phyloP scores from a whole-genome alignment of 768 basidiomycete genomes.

The Suillus discolor region DNA sequence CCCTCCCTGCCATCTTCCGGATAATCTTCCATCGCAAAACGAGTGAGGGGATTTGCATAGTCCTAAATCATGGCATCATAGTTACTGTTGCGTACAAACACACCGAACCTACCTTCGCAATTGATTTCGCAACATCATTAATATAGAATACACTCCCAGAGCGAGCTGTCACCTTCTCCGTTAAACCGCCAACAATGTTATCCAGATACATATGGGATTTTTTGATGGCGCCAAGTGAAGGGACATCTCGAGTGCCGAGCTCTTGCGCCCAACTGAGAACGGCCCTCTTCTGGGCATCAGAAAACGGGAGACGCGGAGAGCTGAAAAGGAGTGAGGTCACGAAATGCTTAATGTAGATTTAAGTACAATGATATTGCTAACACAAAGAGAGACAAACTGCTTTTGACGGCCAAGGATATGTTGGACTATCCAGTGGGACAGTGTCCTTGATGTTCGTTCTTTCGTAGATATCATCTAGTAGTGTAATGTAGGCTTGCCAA shows the following conservation, averaged over 20 bases:
- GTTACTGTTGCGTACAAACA: not conserved
- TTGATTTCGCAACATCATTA: conserved; percentile 18
- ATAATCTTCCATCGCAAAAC: conserved; percentile 27
- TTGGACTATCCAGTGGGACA: too few species aligned
- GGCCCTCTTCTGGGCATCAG: conserved; percentile 25
- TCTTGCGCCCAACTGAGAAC: conserved; percentile 32
- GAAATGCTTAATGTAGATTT: too few species aligned
- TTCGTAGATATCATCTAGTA: too few species aligned
- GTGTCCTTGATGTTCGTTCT: too few species aligned
- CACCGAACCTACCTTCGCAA: conserved; percentile 22
- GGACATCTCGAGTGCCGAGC: conserved; percentile 30
- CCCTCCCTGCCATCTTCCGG: not conserved
- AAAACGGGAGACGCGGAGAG: conserved; percentile 18
- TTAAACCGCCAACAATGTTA: conserved; percentile 25
- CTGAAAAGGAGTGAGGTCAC: conserved; percentile 34
- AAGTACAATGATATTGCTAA: too few species aligned
- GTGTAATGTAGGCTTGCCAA: too few species aligned
- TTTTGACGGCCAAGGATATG: too few species aligned
- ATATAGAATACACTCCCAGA: conserved; percentile 34
- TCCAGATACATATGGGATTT: conserved; percentile 21
- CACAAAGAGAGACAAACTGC: too few species aligned
- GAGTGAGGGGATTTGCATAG: conserved; percentile 26
- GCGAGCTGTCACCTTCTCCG: conserved; percentile 16
- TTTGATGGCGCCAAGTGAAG: conserved; percentile 24
- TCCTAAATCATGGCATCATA: conserved; percentile 16